phyloP scores from a whole-genome alignment of 306 rosid species.

The Cucurbita maxima region DNA sequence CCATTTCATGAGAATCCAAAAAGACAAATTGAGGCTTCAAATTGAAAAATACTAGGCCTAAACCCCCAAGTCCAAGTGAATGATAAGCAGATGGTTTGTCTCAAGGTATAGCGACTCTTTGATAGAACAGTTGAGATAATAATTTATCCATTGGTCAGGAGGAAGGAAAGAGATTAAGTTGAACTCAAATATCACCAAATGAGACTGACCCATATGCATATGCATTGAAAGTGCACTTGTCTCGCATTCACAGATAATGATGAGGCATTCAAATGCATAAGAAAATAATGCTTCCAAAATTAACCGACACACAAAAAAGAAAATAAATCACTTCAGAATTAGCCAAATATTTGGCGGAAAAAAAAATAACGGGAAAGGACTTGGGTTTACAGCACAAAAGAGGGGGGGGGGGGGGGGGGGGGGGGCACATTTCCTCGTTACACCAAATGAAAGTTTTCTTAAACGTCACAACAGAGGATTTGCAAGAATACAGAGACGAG shows the following conservation, averaged over 20 bases:
- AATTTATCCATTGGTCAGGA: too few species aligned
- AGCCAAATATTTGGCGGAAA: neutral
- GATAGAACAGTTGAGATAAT: too few species aligned
- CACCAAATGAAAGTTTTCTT: neutral
- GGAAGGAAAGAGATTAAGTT: too few species aligned
- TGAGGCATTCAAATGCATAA: neutral
- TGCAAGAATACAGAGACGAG: neutral
- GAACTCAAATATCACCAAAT: neutral
- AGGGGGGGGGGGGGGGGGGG: neutral
- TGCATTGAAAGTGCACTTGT: neutral
- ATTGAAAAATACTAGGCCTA: neutral
- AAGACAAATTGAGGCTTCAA: neutral
- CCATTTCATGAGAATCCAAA: neutral
- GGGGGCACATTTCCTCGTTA: neutral
- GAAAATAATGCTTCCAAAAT: neutral
- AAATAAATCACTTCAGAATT: neutral
- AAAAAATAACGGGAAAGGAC: neutral
- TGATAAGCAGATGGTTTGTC: too few species aligned
- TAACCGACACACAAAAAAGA: neutral
- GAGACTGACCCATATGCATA: neutral
- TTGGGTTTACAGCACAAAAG: conserved; percentile 2
- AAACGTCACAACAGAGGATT: neutral
- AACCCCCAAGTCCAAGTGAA: neutral
- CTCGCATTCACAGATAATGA: neutral
- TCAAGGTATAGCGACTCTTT: too few species aligned